Evolutionary conservation across 805 yeast species (phyloP), one percentile per base, ranked within the genome.

Genomic region (Wickerhamomyces alni): DNA sequence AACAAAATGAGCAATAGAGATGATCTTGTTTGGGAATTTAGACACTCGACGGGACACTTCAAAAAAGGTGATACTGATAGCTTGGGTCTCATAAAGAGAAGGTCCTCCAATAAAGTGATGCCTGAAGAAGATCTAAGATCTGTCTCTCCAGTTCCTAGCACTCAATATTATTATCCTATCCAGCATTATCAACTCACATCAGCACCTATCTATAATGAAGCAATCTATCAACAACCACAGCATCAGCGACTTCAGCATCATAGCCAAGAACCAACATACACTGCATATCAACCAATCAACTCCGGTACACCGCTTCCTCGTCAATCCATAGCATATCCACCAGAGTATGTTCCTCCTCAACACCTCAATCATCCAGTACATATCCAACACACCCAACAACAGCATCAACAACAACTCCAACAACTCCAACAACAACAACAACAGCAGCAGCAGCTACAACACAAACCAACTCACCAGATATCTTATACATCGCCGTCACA

Each of bases 41-140:
- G 78, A 37, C 96, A 87, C 54, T 73, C 83, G 8, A 76, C 81
- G 4, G 85, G 82, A 32, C 69, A 70, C 44, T 87, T 87, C 63
- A 70, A 72, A 40, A 78, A 85, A 39, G 94, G 93, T 32, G 87
- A 85, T 56, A 63, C 75, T 17, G 85, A 73, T 28, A 65, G 77
- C 13, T 63, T 87, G 42, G 67, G 77, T 29, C 63, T 71, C 13
- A 87, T 87, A 55, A 86, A 83, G 55, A 68, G 96, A 38, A 65
- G 94, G 28, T 46, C 58, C 2, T 45, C 56, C 8, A 51, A 50
- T 32, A 50, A 49, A 27, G 34, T 32, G 4, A 38, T 41, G 0
- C 40, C 47, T 9, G 55, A 50, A 2, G 54, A 48, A 15, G 44
- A 45, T 5, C 22, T 50, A 8, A 43, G 44, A 18, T 39, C 47